Conservation (phyloP, 1,139 yeast genomes). For the Geotrichum reessii region DNA sequence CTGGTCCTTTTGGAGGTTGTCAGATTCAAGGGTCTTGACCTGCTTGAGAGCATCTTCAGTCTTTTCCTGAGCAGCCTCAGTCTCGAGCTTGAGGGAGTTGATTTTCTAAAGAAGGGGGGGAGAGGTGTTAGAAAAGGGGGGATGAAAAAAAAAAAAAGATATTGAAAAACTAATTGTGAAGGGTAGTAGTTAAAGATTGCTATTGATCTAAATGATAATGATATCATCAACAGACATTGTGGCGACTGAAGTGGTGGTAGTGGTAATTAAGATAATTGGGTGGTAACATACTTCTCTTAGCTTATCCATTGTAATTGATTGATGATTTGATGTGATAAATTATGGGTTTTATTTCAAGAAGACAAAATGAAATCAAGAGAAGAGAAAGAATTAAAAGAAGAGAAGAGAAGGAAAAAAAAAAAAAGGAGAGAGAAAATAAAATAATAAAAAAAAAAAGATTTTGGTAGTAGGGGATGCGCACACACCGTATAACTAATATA, state of each 20-base stretch:
- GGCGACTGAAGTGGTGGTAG: not conserved
- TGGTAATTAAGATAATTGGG: too few relatives aligned
- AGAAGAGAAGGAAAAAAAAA: slow-evolving; percentile 3
- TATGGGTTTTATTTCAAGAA: not conserved
- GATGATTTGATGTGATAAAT: not conserved
- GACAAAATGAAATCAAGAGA: too few relatives aligned
- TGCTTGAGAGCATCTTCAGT: slow-evolving; percentile 78
- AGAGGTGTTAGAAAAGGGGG: too few relatives aligned
- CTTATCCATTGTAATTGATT: slow-evolving; percentile 41
- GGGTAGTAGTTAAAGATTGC: too few relatives aligned
- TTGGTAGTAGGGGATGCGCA: too few relatives aligned
- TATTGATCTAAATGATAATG: too few relatives aligned
- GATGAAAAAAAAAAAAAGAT: not conserved
- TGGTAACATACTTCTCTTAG: slow-evolving; percentile 44
- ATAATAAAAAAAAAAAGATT: not conserved
- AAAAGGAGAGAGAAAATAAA: not conserved
- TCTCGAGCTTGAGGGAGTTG: slow-evolving; percentile 84
- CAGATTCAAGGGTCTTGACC: slow-evolving; percentile 89
- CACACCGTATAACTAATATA: too few relatives aligned
- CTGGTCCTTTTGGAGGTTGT: slow-evolving; percentile 85
- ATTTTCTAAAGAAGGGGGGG: too few relatives aligned
- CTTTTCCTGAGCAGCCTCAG: slow-evolving; percentile 96
- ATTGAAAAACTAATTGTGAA: not conserved
- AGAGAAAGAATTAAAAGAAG: not conserved
- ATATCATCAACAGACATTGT: not conserved